These are phyloP conservation scores for Suhomyces prunicola DNA, from an alignment of 805 yeast species.

Conservation along the genomic window DNA sequence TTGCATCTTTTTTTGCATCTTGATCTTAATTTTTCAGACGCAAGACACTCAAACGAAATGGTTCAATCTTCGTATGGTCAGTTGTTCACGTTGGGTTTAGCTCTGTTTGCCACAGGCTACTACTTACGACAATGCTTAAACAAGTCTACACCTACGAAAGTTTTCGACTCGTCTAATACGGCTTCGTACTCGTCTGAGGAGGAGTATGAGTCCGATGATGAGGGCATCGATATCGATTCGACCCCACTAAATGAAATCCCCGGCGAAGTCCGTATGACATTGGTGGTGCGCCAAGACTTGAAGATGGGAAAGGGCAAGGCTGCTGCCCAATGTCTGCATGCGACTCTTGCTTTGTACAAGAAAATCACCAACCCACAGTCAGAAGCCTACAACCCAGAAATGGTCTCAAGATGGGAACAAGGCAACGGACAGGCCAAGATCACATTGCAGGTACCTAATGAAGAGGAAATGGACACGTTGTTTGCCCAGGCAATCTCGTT, in stretches of 20 bases:
- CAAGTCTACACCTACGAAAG: slow-evolving; percentile 13
- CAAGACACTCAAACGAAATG: neutral
- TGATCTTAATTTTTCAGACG: neutral
- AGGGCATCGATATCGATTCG: slow-evolving; percentile 56
- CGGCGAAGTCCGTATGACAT: slow-evolving; percentile 83
- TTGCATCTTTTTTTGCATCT: neutral
- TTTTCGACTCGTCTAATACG: neutral
- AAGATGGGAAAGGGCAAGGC: slow-evolving; percentile 93
- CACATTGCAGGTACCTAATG: slow-evolving; percentile 67
- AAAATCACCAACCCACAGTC: slow-evolving; percentile 53
- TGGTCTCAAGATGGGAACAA: slow-evolving; percentile 73
- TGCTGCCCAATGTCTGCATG: slow-evolving; percentile 98
- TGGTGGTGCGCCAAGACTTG: slow-evolving; percentile 83
- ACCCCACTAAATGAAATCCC: slow-evolving; percentile 59
- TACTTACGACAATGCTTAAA: slow-evolving; percentile 18
- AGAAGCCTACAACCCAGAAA: slow-evolving; percentile 55
- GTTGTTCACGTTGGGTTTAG: slow-evolving; percentile 29
- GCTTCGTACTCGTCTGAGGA: slow-evolving; percentile 20
- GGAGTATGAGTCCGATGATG: slow-evolving; percentile 48
- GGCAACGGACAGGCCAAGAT: slow-evolving; percentile 90
- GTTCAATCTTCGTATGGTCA: slow-evolving; percentile 12
- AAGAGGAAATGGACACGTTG: slow-evolving; percentile 70
- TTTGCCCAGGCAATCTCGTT: slow-evolving; percentile 78
- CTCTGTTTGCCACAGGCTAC: slow-evolving; percentile 38
- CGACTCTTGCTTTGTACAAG: slow-evolving; percentile 88